Conservation (phyloP, 2,329 filamentous ascomycete species). For the Xylaria sp. region DNA sequence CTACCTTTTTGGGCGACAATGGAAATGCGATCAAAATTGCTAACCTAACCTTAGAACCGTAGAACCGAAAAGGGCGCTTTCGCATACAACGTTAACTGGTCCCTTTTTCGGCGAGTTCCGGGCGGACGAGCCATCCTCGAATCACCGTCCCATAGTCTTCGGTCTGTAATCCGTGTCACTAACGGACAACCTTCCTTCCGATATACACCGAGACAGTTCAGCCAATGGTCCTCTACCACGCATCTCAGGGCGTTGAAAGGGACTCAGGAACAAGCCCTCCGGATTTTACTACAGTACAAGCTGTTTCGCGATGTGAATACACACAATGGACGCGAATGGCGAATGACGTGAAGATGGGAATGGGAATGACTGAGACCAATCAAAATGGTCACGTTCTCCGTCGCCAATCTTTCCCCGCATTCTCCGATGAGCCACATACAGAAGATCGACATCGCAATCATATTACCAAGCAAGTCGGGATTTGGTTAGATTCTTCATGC, state of each 20-base stretch:
- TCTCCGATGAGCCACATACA: constrained; percentile 6
- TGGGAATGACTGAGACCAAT: constrained; percentile 4
- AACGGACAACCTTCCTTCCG: background rate
- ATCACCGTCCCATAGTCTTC: constrained; percentile 10
- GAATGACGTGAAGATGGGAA: constrained; percentile 23
- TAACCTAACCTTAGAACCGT: background rate
- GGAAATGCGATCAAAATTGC: background rate
- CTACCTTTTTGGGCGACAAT: background rate
- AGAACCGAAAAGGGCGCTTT: background rate
- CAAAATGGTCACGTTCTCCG: constrained; percentile 15
- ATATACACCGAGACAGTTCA: constrained; percentile 1
- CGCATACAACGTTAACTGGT: background rate
- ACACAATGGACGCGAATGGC: constrained; percentile 15
- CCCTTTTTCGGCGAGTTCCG: constrained; percentile 14
- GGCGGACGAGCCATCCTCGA: background rate
- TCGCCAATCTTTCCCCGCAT: constrained; percentile 27
- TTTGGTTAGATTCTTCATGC: background rate
- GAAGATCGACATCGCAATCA: constrained; percentile 23
- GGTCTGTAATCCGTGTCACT: background rate
- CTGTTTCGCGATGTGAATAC: background rate
- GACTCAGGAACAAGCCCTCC: constrained; percentile 8
- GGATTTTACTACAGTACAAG: constrained; percentile 1
- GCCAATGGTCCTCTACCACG: background rate
- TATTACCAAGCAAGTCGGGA: constrained; percentile 4
- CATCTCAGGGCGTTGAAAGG: background rate